Conservation (phyloP, 768 basidiomycete genomes). For the Antrodiella citrinella region DNA sequence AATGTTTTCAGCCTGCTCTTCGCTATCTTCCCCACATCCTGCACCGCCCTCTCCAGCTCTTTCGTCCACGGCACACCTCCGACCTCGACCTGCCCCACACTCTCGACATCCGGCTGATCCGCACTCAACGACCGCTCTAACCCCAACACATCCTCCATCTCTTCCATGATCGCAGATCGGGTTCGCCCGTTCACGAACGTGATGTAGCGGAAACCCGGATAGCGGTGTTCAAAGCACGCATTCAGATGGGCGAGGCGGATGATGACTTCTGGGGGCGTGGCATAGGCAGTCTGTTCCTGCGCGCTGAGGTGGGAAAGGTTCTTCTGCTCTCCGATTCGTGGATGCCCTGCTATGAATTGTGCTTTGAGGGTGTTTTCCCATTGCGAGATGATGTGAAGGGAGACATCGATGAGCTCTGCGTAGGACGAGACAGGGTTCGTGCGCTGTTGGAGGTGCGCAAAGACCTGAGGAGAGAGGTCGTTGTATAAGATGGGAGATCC, state of each 20-base stretch:
- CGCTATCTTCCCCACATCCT: slow-evolving; percentile 71
- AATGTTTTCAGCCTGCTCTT: slow-evolving; percentile 52
- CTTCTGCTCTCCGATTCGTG: slow-evolving; percentile 79
- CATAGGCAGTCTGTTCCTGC: slow-evolving; percentile 60
- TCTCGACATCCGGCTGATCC: slow-evolving; percentile 27
- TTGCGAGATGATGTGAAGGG: slow-evolving; percentile 37
- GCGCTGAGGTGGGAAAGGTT: slow-evolving; percentile 70
- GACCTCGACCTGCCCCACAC: slow-evolving; percentile 29
- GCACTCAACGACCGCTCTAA: slow-evolving; percentile 37
- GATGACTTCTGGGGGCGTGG: slow-evolving; percentile 69
- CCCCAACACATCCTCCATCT: slow-evolving; percentile 67
- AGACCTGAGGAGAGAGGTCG: slow-evolving; percentile 48
- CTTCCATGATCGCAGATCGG: slow-evolving; percentile 60
- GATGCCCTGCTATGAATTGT: slow-evolving; percentile 75
- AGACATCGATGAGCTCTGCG: slow-evolving; percentile 45
- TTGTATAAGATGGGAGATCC: slow-evolving; percentile 48
- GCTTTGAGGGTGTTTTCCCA: slow-evolving; percentile 49
- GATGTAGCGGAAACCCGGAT: slow-evolving; percentile 76
- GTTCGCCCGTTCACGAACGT: slow-evolving; percentile 87
- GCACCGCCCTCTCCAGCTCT: slow-evolving; percentile 68
- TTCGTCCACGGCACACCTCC: slow-evolving; percentile 44
- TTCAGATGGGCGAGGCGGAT: slow-evolving; percentile 70
- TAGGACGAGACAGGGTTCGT: slow-evolving; percentile 31
- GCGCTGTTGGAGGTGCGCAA: slow-evolving; percentile 9
- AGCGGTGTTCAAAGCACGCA: slow-evolving; percentile 62